Conservation (phyloP, 495 filamentous ascomycete genomes). For the Emericellopsis terricola region DNA sequence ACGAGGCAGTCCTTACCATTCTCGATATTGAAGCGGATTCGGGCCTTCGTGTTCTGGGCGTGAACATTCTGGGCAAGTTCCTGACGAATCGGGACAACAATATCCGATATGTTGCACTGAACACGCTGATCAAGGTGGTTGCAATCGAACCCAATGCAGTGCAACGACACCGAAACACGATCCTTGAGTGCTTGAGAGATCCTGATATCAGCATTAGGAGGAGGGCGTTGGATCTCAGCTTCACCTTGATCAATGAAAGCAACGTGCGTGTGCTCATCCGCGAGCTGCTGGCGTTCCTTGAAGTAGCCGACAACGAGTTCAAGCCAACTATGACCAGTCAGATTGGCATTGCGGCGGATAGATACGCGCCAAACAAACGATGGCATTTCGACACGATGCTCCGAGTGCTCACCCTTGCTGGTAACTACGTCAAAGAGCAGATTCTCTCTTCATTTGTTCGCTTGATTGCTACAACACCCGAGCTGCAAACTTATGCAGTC, state of each 20-base stretch:
- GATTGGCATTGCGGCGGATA: conserved; percentile 91
- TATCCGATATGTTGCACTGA: conserved; percentile 93
- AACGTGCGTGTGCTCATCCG: conserved; percentile 88
- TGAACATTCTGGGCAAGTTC: conserved; percentile 98
- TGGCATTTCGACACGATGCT: conserved; percentile 98
- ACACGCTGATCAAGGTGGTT: conserved; percentile 95
- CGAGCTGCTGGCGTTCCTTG: conserved; percentile 84
- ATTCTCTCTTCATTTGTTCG: conserved; percentile 94
- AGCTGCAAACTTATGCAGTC: conserved; percentile 87
- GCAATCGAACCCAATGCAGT: conserved; percentile 96
- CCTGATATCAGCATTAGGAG: conserved; percentile 97
- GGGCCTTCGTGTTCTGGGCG: conserved; percentile 78
- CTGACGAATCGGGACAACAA: conserved; percentile 96
- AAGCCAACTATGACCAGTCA: conserved; percentile 94
- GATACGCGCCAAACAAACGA: conserved; percentile 87
- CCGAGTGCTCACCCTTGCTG: conserved; percentile 82
- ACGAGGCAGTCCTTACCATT: conserved; percentile 93
- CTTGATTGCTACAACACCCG: conserved; percentile 83
- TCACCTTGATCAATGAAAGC: conserved; percentile 90
- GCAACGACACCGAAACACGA: conserved; percentile 91
- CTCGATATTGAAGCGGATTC: conserved; percentile 97
- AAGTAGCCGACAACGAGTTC: conserved; percentile 95
- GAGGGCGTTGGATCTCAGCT: conserved; percentile 87
- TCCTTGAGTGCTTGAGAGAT: conserved; percentile 87
- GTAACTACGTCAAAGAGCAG: conserved; percentile 93